A percentile compares a stretch with the other conserved stretches of the same genome.
Evolutionary conservation across 2,329 filamentous ascomycete species (phyloP).

Genomic region (Sporothrix euskadiensis): DNA sequence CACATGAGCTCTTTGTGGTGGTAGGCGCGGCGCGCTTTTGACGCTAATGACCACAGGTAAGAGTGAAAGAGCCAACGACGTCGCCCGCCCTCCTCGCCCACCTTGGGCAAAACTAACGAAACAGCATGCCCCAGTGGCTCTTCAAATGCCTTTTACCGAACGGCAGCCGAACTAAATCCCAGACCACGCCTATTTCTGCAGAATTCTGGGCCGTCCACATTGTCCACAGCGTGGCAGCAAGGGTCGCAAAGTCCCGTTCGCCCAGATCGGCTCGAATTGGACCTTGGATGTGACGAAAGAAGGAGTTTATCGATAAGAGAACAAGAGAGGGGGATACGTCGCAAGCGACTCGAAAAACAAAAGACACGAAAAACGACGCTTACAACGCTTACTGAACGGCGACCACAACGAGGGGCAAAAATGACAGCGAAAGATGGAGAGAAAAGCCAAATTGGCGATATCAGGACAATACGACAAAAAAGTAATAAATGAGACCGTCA

Average conservation of each 20-base stretch:
- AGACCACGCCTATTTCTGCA: not conserved
- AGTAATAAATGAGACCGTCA: not conserved
- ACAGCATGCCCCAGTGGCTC: not conserved
- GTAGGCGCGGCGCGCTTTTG: not conserved
- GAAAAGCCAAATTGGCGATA: not conserved
- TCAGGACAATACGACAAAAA: not conserved
- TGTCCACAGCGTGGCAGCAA: not conserved
- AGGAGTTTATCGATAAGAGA: not conserved
- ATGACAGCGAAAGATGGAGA: not conserved
- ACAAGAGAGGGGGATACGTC: not conserved
- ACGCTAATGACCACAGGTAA: not conserved
- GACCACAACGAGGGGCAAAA: not conserved
- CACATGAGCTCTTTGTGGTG: not conserved
- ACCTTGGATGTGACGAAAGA: not conserved
- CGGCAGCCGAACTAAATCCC: constrained; percentile 26
- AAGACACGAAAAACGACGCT: not conserved
- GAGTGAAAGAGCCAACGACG: not conserved
- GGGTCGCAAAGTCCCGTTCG: constrained; percentile 20
- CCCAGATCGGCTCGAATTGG: not conserved
- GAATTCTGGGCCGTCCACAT: not conserved
- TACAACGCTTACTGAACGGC: not conserved
- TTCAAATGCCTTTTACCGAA: constrained; percentile 25
- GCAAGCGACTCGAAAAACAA: not conserved
- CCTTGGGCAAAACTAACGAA: not conserved
- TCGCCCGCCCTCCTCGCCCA: not conserved